Conservation (phyloP, 768 basidiomycete species). For the Lentinula guzmanii region DNA sequence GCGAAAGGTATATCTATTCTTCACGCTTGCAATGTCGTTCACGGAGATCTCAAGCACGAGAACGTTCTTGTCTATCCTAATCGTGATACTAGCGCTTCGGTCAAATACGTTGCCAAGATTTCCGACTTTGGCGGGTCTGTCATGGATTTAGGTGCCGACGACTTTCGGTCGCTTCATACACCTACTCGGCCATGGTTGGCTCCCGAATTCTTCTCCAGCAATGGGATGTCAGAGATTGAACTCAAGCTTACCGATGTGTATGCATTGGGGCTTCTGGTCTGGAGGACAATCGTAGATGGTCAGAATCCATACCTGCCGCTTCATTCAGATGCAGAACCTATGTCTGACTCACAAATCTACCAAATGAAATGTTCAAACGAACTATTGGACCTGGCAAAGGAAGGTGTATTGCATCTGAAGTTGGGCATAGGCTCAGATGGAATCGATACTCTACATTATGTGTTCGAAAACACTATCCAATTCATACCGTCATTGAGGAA, state of each 20-base stretch:
- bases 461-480: slow-evolving; percentile 3
- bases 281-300: slow-evolving; percentile 7
- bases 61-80: slow-evolving; percentile 10
- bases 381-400: neutral
- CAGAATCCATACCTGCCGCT: neutral
- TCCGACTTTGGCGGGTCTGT: slow-evolving; percentile 9
- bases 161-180: neutral
- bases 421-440: neutral
- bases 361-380: neutral
- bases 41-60: slow-evolving; percentile 12
- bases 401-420: neutral
- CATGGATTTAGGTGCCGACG: slow-evolving; percentile 6
- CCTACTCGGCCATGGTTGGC: slow-evolving; percentile 5
- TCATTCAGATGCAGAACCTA: neutral
- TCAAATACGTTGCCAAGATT: slow-evolving; percentile 7
- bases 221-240: neutral
- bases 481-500: neutral
- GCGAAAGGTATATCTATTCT: slow-evolving; percentile 9
- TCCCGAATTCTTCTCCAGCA: neutral
- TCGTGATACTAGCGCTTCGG: neutral
- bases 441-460: neutral
- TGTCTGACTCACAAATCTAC: neutral
- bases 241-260: slow-evolving; percentile 9
- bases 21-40: slow-evolving; percentile 10
- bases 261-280: slow-evolving; percentile 6